Base-by-base conservation (phyloP, 805 yeast genomes). In the Ogataea paraovalis region DNA sequence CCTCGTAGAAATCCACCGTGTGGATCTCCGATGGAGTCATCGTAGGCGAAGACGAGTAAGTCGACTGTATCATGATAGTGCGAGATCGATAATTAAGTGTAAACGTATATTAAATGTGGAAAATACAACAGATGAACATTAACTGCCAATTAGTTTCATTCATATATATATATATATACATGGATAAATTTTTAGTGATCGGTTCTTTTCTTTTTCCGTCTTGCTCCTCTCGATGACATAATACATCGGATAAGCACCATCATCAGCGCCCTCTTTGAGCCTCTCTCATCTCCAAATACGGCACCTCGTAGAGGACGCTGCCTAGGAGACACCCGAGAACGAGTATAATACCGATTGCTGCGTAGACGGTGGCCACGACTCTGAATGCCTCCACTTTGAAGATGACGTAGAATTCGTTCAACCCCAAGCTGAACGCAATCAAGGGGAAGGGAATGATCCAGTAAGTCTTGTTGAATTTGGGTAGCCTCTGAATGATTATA, bases 401-500 rank as follows among this genome's bases (percentile, higher is more conserved):
- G 3, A 74, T 59, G 3, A 49, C 54, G 38, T 72, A 82, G 16
- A 87, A 61, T 55, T 79, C 76, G 13, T 70, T 66, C 47, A 80
- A 72, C 1, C 87, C 81, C 14, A 85, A 58, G 1, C 85, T 70
- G 80, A 85, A 79, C 0, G 92, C 87, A 3, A 95, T 95, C 57
- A 87, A 57, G 3, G 96, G 96, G 79, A 88, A 89, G 52, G 96
- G 83, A 72, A 86, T 76, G 20, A 88, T 79, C 96, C 96, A 85
- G 76, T 79, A 81, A 0, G 76, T 74, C 50, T 72, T 70, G 44
- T 71, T 70, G 59, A 77, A 80, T 18, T 39, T 43, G 1, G 58
- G 58, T 8, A 54, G 30, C 1, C 74, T 73, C 16, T 58, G 48
- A 14, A 59, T 53, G 1, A 61, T 4, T 3, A 68, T 61, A 16